Base-by-base conservation (phyloP, 2,329 filamentous ascomycete species). In the Ilyonectria robusta region DNA sequence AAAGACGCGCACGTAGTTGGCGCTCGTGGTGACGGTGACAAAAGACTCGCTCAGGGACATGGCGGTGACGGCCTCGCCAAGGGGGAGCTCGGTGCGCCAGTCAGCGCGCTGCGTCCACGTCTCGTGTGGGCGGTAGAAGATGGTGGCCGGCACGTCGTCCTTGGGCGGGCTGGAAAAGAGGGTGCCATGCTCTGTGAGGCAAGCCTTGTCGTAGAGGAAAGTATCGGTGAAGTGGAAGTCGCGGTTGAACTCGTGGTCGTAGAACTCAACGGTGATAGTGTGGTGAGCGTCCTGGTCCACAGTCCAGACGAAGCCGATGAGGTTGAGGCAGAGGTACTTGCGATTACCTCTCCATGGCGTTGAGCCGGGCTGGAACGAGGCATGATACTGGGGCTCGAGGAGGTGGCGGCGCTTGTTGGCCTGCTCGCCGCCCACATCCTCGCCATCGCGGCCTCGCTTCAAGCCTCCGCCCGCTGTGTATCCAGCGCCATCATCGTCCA, bases 161-260 rank as follows among this genome's bases (percentile, higher is more conserved):
- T 85, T 86, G 1, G 94, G 90, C 23, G 91, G 93, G 67, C 93
- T 95, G 1, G 94, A 93, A 78, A 98, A 98, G 1, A 97, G 86
- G 0, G 94, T 88, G 17, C 96, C 95, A 62, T 93, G 91, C 65
- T 97, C 93, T 73, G 93, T 91, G 64, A 99, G 85, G 76, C 95
- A 98, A 21, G 96, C 95, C 81, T 97, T 98, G 82, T 99, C 96
- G 81, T 98, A 98, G 4, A 94, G 86, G 78, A 94, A 98, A 1
- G 94, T 95, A 78, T 99, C 96, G 13, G 95, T 98, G 79, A 99
- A 98, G 83, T 98, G 96, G 76, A 98, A 98, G 79, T 98, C 94
- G 54, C 95, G 89, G 78, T 97, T 93, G 66, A 93, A 91, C 73
- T 97, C 94, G 65, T 94, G 92, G 79, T 99, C 97, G 79, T 98